Conservation (phyloP, 805 yeast species). For the Suhomyces vadensis region DNA sequence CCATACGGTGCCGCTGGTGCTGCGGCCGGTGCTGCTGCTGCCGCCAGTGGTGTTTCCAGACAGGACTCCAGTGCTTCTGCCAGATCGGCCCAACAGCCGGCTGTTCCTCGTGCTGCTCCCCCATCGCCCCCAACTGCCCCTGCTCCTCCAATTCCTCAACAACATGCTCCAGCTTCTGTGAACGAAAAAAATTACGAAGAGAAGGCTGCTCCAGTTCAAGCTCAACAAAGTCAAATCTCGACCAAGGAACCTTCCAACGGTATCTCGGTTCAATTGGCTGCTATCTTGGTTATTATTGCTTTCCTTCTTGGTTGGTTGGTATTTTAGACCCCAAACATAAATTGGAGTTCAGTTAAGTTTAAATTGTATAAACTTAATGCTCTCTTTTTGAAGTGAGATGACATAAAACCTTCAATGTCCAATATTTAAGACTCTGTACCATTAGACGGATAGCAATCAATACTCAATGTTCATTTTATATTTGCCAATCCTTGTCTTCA, state of each 20-base stretch:
- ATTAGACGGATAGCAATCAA: background rate
- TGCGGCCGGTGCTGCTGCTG: conserved; percentile 13
- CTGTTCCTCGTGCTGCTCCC: conserved; percentile 6
- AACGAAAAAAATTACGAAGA: conserved; percentile 10
- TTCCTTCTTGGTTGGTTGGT: conserved; percentile 75
- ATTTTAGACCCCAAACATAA: conserved; percentile 39
- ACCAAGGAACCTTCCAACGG: conserved; percentile 42
- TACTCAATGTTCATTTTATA: background rate
- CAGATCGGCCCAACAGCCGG: background rate
- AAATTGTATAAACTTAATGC: too few relatives aligned
- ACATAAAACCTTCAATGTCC: background rate
- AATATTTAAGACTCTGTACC: background rate
- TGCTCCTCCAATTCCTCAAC: conserved; percentile 9
- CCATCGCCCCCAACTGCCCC: conserved; percentile 6
- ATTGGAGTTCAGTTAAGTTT: background rate
- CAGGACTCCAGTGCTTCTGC: background rate
- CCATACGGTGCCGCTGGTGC: conserved; percentile 20
- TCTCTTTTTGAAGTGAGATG: too few relatives aligned
- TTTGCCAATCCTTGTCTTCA: background rate
- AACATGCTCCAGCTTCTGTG: conserved; percentile 10
- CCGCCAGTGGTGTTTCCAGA: conserved; percentile 9
- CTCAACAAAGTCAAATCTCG: conserved; percentile 15
- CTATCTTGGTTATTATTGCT: conserved; percentile 46
- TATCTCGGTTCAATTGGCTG: conserved; percentile 55
- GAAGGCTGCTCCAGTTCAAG: conserved; percentile 7